These are phyloP conservation scores for Hordeum vulgare DNA, from an alignment of 176 grass and related monocot genomes.

Conservation along the genomic window MorexV3_pseudomolecules_assembly NC_058521.1:495582408-495582907, in stretches of 20 bases:
- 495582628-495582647: constrained; percentile 52
- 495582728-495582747: constrained; percentile 37
- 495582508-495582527: constrained; percentile 40
- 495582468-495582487: constrained; percentile 51
- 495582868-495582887: constrained; percentile 49
- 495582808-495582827: constrained; percentile 35
- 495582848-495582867: constrained; percentile 35
- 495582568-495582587: constrained; percentile 51
- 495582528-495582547: constrained; percentile 68
- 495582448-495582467: constrained; percentile 59
- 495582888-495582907: constrained; percentile 45
- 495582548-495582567: constrained; percentile 43
- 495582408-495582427: constrained; percentile 57
- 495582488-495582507: constrained; percentile 40
- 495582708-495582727: constrained; percentile 31
- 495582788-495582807: constrained; percentile 38
- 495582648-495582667: constrained; percentile 27
- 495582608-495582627: constrained; percentile 43
- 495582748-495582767: constrained; percentile 34
- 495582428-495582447: constrained; percentile 52
- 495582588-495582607: constrained; percentile 41
- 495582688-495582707: constrained; percentile 38
- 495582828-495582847: constrained; percentile 33
- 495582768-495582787: constrained; percentile 51
- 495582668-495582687: constrained; percentile 54